A percentile compares a stretch with the other conserved stretches of the same genome.
phyloP scores from a whole-genome alignment of 2,329 filamentous ascomycete species.

The Xylariaceae sp. region DNA sequence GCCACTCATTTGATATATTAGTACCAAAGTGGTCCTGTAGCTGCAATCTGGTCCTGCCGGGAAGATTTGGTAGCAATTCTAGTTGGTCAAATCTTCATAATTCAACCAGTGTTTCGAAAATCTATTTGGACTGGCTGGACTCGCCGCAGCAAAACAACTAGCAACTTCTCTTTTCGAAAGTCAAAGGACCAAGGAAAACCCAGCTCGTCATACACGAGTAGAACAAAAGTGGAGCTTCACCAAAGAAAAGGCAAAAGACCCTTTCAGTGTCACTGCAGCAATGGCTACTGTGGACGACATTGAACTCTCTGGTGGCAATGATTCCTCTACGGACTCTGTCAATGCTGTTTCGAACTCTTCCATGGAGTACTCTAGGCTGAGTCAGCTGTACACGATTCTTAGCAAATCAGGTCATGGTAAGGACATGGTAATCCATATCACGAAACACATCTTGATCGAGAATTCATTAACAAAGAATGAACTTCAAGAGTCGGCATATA shows the following conservation, averaged over 20 bases:
- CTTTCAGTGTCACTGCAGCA: background rate
- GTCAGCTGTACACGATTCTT: no score
- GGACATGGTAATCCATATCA: no score
- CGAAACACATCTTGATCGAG: no score
- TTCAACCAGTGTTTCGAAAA: constrained; percentile 1
- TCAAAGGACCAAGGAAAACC: background rate
- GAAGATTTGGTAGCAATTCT: constrained; percentile 5
- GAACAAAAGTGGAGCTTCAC: background rate
- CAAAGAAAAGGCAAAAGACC: background rate
- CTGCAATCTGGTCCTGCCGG: constrained; percentile 1
- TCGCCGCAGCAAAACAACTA: background rate
- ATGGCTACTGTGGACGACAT: no score
- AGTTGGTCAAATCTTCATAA: constrained; percentile 1
- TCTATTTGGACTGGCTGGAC: background rate
- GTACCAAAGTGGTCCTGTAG: background rate
- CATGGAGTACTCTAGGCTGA: no score
- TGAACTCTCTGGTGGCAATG: no score
- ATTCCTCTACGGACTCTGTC: no score
- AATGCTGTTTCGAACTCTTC: no score
- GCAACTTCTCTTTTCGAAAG: background rate
- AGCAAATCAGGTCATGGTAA: no score
- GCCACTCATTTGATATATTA: background rate
- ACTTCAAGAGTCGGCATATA: no score
- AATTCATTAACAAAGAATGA: no score
- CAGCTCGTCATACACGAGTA: background rate